Base-by-base conservation (phyloP, 495 filamentous ascomycete genomes). In the Aspergillus egyptiacus region DNA sequence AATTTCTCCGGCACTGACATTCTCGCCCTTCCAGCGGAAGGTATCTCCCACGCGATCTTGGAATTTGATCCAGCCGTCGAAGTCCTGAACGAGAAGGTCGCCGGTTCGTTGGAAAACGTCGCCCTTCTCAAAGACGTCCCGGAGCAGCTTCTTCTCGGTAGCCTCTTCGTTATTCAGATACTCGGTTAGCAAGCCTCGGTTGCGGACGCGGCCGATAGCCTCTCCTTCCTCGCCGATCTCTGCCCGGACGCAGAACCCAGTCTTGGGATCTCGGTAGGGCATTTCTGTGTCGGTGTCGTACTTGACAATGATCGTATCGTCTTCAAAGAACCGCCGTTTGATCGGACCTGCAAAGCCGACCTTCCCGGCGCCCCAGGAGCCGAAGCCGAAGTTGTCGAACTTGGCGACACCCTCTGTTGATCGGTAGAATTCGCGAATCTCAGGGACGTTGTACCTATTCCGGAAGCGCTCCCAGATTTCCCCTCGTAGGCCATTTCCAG, bases 1-100 rank as follows among this genome's bases (percentile, higher is more conserved):
- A 15, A 81, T 79, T 49, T 89, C 82, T 17, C 84, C 82, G 0
- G 91, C 93, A 7, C 82, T 85, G 1, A 95, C 88, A 53, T 96
- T 97, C 69, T 97, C 91, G 15, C 80, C 81, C 68, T 95, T 95
- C 91, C 91, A 96, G 22, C 91, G 81, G 70, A 90, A 96, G 0
- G 91, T 96, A 60, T 97, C 91, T 39, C 91, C 91, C 41, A 96
- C 86, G 1, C 90, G 87, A 62, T 97, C 91, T 46, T 80, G 76
- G 66, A 97, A 97, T 57, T 73, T 90, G 50, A 84, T 74, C 43
- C 85, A 75, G 0, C 87, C 86, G 45, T 91, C 81, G 0, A 50
- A 22, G 51, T 89, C 86, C 52, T 74, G 75, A 15, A 82, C 75
- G n/a, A 96, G 65, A 0, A 96, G 69, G 61, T 97, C 91, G 2